Percentiles rank a stretch among this genome's conserved stretches.
These are phyloP conservation scores for Pseudogymnoascus sp. DNA, from an alignment of 2,329 filamentous ascomycete genomes.

Conservation along the genomic window DNA sequence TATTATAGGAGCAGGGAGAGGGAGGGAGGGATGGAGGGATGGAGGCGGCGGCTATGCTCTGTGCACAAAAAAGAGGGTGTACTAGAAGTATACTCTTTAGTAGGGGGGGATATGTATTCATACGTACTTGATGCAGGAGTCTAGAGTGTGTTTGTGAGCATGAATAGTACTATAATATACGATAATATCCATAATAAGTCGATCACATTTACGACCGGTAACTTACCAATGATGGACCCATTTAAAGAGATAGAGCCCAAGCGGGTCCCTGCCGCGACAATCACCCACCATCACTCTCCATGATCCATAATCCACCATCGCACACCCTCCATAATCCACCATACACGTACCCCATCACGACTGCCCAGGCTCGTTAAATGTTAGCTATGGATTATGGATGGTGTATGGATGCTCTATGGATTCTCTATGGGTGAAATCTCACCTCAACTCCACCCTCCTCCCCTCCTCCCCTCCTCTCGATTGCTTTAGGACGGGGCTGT, in stretches of 20 bases:
- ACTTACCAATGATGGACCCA: neutral
- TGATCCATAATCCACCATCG: neutral
- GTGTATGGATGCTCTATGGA: neutral
- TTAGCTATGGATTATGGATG: neutral
- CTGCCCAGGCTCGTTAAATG: neutral
- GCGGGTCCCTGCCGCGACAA: slow-evolving; percentile 1
- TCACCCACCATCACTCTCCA: neutral
- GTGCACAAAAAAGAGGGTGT: neutral
- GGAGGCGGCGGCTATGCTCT: neutral
- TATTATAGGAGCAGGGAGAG: neutral
- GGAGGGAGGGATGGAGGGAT: neutral
- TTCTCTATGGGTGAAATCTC: neutral
- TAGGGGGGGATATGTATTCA: neutral
- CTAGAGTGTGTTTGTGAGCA: neutral
- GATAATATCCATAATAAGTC: neutral
- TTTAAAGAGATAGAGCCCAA: neutral
- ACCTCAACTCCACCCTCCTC: neutral
- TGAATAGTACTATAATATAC: too few relatives aligned
- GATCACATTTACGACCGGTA: neutral
- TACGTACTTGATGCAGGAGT: neutral
- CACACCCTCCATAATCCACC: neutral
- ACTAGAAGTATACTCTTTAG: neutral
- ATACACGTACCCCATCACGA: neutral
- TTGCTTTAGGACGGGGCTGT: neutral
- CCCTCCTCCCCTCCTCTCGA: neutral